Evolutionary conservation across 169 alveolate genomes (phyloP).

Genomic region (Perkinsus marinus): DNA sequence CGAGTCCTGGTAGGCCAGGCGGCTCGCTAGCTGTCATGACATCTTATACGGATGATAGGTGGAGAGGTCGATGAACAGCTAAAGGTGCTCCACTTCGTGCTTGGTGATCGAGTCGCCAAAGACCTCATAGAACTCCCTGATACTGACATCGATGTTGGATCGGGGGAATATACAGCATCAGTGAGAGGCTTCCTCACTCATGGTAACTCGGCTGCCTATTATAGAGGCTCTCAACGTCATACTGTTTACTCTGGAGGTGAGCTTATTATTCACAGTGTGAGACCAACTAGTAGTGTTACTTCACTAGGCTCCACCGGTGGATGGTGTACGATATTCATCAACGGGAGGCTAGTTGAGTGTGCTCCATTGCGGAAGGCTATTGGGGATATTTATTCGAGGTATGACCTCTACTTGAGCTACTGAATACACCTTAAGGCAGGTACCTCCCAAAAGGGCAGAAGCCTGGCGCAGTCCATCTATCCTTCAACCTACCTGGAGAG

Average conservation of each 20-base stretch:
- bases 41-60: background rate
- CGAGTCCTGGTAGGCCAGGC: background rate
- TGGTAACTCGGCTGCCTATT: background rate
- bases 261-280: background rate
- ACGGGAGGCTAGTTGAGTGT: slow-evolving; percentile 83
- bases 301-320: background rate
- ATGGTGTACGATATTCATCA: slow-evolving; percentile 63
- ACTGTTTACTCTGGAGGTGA: background rate
- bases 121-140: background rate
- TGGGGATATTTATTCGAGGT: background rate
- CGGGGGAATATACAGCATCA: background rate
- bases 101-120: background rate
- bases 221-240: background rate
- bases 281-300: background rate
- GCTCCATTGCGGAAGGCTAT: slow-evolving; percentile 38
- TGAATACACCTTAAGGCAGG: slow-evolving; percentile 22
- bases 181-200: background rate
- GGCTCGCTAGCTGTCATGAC: background rate
- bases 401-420: background rate
- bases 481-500: slow-evolving; percentile 76
- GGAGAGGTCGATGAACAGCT: background rate
- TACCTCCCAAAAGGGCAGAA: slow-evolving; percentile 43
- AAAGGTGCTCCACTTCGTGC: background rate
- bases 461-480: slow-evolving; percentile 68
- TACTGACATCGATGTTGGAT: background rate